Base-by-base conservation (phyloP, 306 rosid species). In the Mucuna pruriens region DNA sequence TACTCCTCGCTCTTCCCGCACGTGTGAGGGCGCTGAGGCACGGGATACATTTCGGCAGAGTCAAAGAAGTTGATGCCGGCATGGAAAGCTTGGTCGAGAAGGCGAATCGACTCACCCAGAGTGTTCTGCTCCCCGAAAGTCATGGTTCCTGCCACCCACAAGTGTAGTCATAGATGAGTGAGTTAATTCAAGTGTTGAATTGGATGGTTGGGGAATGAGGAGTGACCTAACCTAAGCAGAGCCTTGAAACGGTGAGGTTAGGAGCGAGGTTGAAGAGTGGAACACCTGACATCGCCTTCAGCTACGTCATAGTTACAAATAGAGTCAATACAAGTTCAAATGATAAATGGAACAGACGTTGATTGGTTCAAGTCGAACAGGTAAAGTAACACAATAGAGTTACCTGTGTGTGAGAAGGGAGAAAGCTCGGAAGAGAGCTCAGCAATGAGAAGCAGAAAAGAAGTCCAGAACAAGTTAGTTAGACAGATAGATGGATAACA, bases 31-130 rank as follows among this genome's bases (percentile, higher is more conserved):
- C 89, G 91, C 89, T 95, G 99, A 81, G 97, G 97, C 82, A 95
- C 97, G 8, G 99, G 97, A 66, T 95, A 93, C 99, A 93, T 95
- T 88, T 95, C 97, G 5, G 97, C 99, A 0, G 97, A 84, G 89
- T 95, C 97, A 70, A 95, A 95, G 87, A 95, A 95, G 88, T 93
- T 91, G 84, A 93, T 87, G 64, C 97, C 97, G 34, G 90, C 86
- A 34, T 78, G 68, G 54, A 84, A 87, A 57, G 97, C 97, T 72
- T 84, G 75, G 39, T 91, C 97, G 3, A 95, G 92, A 81, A 95
- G 94, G 7, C 84, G 82, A 91, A 86, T 88, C 1, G 94, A 95
- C 78, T 95, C 83, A 1, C 72, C 42, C 57, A 86, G 20, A 6
- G 89, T 82, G 87, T 89, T 93, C 80, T 95, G 97, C 91, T 93